Percentiles rank a stretch among this genome's conserved stretches.
phyloP scores from a whole-genome alignment of 805 yeast genomes.

The Lipomyces sp. region DNA sequence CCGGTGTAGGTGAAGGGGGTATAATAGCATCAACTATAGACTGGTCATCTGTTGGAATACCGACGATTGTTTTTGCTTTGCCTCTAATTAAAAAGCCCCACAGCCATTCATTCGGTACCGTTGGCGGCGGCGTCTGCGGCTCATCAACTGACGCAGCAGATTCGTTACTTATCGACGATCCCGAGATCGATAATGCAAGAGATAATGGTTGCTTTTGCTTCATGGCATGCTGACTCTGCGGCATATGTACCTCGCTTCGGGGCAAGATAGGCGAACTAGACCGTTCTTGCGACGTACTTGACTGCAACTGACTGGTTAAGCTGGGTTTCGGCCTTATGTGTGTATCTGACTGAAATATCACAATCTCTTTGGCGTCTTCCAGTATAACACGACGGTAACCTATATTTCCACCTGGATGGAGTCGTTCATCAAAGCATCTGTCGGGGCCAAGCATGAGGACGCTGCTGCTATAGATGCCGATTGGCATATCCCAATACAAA shows the following conservation, averaged over 20 bases:
- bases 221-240: background rate
- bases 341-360: background rate
- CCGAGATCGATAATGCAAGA: background rate
- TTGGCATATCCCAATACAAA: conserved; percentile 44
- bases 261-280: conserved; percentile 9
- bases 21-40: conserved; percentile 28
- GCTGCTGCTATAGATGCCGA: conserved; percentile 17
- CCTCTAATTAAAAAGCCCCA: conserved; percentile 38
- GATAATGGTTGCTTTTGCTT: background rate
- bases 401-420: conserved; percentile 45
- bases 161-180: background rate
- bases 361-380: background rate
- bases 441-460: conserved; percentile 19
- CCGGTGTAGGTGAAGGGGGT: conserved; percentile 31
- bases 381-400: conserved; percentile 22
- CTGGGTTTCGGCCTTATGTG: too few species aligned
- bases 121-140: conserved; percentile 4
- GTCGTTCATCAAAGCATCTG: conserved; percentile 33
- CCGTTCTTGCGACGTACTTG: background rate
- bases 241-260: background rate
- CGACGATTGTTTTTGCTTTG: conserved; percentile 14
- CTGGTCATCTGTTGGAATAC: conserved; percentile 31
- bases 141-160: background rate
- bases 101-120: background rate
- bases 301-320: background rate